phyloP scores from a whole-genome alignment of 768 basidiomycete species.

The Sporobolomyces phaffii region DNA sequence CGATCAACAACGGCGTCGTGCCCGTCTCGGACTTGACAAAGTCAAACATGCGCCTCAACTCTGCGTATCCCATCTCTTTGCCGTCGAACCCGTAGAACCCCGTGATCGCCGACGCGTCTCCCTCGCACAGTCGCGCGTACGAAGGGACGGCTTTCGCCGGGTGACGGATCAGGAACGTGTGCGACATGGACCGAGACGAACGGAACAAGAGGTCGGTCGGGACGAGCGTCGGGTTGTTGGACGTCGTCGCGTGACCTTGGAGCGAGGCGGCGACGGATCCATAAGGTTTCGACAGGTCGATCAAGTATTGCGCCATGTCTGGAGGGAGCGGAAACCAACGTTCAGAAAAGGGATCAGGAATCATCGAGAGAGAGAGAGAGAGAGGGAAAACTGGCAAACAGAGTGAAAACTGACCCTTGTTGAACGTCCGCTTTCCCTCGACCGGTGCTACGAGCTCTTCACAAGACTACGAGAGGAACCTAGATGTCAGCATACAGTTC shows the following conservation, averaged over 20 bases:
- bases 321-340: too few relatives aligned
- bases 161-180: constrained; percentile 44
- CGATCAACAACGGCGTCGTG: constrained; percentile 36
- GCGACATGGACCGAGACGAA: constrained; percentile 29
- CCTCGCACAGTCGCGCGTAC: constrained; percentile 40
- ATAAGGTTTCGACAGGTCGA: constrained; percentile 22
- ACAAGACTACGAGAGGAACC: constrained; percentile 24
- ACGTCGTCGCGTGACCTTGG: not conserved
- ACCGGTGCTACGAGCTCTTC: constrained; percentile 25
- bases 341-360: not conserved
- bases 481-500: too few relatives aligned
- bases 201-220: constrained; percentile 37
- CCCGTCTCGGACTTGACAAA: constrained; percentile 30
- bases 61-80: constrained; percentile 40
- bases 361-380: not conserved
- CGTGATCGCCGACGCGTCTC: constrained; percentile 29
- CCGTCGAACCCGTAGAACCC: constrained; percentile 43
- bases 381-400: not conserved
- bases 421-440: constrained; percentile 31
- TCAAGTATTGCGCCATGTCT: constrained; percentile 43
- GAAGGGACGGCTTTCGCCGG: constrained; percentile 42
- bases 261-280: constrained; percentile 27
- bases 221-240: constrained; percentile 41
- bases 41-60: constrained; percentile 34
- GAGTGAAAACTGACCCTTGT: constrained; percentile 32